Evolutionary conservation across 768 basidiomycete species (phyloP), one percentile per base, ranked within the genome.

Genomic region (Termitomyces sp.): DNA sequence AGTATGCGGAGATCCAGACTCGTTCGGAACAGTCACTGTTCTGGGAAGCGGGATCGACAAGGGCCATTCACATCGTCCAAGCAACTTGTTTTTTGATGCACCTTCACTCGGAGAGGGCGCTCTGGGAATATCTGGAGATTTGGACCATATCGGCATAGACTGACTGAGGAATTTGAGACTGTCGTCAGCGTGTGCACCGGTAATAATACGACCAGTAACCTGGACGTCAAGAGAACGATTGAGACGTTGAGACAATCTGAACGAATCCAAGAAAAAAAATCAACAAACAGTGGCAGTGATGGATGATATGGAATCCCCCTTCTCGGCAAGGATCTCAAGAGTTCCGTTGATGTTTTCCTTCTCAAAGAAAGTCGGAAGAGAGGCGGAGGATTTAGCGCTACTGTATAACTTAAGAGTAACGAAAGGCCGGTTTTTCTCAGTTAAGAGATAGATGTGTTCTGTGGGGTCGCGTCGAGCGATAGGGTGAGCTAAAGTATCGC

Each of bases 141-240:
- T 80, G 8, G 79, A 73, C 81, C 81, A 82, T 59, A 82, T 72
- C 6, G 75, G 74, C 43, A 75, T 69, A 14, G 73, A 69, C 40
- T 77, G 73, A 61, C 65, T 73, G 7, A 81, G 70, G 63, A 82
- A 82, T 22, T 73, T 73, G 58, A 74, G 74, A 18, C 70, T 73
- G 57, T 80, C 80, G 49, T 70, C 70, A 35, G 75, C 61, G 48
- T 65, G 69, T 14, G 79, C 75, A 12, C 80, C 80, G 57, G 81
- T 80, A 58, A 82, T 75, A 54, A 82, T 73, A 56, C 79, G 75
- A 38, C 81, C 81, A 60, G 79, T 80, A 48, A 82, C 70, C 80
- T 81, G 50, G 16, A 24, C 26, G 54, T 52, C 18, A 48, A 50
- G 43, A 44, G 36, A 53, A 16, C 32, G 43, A 22, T 22, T 52